Conservation (phyloP, 495 filamentous ascomycete genomes). For the Cladorrhinum samala region DNA sequence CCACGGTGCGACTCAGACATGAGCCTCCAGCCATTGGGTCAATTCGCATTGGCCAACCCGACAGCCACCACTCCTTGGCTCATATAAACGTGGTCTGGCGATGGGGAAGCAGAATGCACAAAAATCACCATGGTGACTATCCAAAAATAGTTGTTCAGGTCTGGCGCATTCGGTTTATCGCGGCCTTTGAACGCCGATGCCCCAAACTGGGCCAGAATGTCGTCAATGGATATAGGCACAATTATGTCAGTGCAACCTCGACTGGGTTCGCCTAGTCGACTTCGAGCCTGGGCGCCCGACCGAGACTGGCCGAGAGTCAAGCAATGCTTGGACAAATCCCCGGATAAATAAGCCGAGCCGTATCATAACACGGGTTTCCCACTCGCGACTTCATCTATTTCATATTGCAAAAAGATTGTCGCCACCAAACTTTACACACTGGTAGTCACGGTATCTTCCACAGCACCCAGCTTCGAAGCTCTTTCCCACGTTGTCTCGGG, state of each 20-base stretch:
- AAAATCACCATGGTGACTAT: conserved; percentile 10
- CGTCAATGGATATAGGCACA: conserved; percentile 23
- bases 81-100: conserved; percentile 13
- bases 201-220: conserved; percentile 15
- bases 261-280: conserved; percentile 12
- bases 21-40: conserved; percentile 8
- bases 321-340: conserved; percentile 9
- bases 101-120: neutral
- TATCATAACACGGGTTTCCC: conserved; percentile 20
- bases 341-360: conserved; percentile 31
- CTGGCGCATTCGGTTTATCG: conserved; percentile 21
- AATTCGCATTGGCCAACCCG: conserved; percentile 11
- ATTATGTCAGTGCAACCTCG: conserved; percentile 24
- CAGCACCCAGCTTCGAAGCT: conserved; percentile 3
- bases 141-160: conserved; percentile 30
- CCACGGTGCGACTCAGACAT: conserved; percentile 11
- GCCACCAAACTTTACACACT: conserved; percentile 27
- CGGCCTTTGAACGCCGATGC: conserved; percentile 25
- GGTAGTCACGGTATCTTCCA: conserved; percentile 11
- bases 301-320: conserved; percentile 12
- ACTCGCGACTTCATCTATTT: conserved; percentile 30
- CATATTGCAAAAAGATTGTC: conserved; percentile 32
- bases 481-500: conserved; percentile 8
- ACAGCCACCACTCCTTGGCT: conserved; percentile 8
- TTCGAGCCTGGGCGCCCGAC: conserved; percentile 11